Conservation (phyloP, 495 filamentous ascomycete genomes). For the Xylaria intraflava region DNA sequence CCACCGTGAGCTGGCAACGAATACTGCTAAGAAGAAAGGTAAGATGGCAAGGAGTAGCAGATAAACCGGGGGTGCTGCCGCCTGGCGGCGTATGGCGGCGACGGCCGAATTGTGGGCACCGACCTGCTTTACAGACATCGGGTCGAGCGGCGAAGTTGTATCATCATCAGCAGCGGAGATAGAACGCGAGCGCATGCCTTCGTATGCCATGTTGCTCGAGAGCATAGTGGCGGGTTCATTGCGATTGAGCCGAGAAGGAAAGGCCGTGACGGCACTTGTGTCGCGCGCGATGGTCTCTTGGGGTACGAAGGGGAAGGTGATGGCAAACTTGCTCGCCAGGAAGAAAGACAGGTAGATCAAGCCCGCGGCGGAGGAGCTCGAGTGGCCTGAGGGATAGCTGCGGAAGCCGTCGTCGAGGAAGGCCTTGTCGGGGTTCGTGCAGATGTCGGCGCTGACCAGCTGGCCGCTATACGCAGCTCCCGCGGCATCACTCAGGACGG, state of each 20-base stretch:
- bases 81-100: slow-evolving; percentile 49
- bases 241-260: slow-evolving; percentile 39
- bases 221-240: not conserved
- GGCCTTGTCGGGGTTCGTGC: slow-evolving; percentile 55
- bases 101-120: slow-evolving; percentile 40
- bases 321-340: slow-evolving; percentile 56
- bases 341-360: slow-evolving; percentile 74
- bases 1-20: slow-evolving; percentile 53
- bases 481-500: slow-evolving; percentile 18
- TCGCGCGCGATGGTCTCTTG: slow-evolving; percentile 28
- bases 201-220: slow-evolving; percentile 17
- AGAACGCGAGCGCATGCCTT: slow-evolving; percentile 18
- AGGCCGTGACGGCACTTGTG: slow-evolving; percentile 35
- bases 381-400: slow-evolving; percentile 72
- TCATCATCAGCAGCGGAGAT: slow-evolving; percentile 14
- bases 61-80: slow-evolving; percentile 63
- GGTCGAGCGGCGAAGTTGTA: slow-evolving; percentile 18
- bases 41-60: slow-evolving; percentile 63
- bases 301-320: slow-evolving; percentile 52
- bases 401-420: slow-evolving; percentile 81
- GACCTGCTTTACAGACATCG: slow-evolving; percentile 28
- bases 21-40: slow-evolving; percentile 49
- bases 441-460: slow-evolving; percentile 61
- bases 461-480: slow-evolving; percentile 37
- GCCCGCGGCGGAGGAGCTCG: slow-evolving; percentile 58